Base-by-base conservation (phyloP, 805 yeast genomes). In the Tetrapisispora fleetii region DNA sequence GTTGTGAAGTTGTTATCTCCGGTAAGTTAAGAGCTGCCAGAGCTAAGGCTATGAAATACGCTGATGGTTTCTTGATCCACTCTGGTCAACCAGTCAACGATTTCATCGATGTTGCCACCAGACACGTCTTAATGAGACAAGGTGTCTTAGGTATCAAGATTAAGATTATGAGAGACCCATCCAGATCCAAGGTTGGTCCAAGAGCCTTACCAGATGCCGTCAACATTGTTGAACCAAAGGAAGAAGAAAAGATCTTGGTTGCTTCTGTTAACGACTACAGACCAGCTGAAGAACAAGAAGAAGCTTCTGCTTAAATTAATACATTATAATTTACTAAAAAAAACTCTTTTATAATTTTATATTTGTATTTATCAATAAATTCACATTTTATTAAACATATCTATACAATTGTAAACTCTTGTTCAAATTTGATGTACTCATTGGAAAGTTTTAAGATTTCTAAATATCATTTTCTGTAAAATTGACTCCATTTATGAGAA, bases 1-100 rank as follows among this genome's bases (percentile, higher is more conserved):
- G 99, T 90, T 96, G 95, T 71, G 99, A 93, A 82, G 99, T 93
- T 75, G 98, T 93, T 67, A 86, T 93, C 71, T 89, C 97, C 65
- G 99, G 99, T 84, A 93, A 93, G 80, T 85, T 95, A 75, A 88
- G 97, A 81, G 99, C 96, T 77, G 99, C 98, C 69, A 89, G 99
- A 83, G 99, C 99, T 69, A 93, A 93, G 86, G 83, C 97, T 70
- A 95, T 93, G 95, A 93, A 93, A 80, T 93, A 91, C 84, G 85
- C 93, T 73, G 98, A 91, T 74, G 99, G 99, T 82, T 93, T 93
- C 96, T 87, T 93, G 93, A 93, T 93, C 83, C 99, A 93, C 93
- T 89, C 97, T 70, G 99, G 99, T 87, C 99, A 93, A 81, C 99
- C 99, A 78, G 93, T 91, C 75, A 83, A 79, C 65, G 99, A 93